These are phyloP conservation scores for Naegleria fowleri DNA, from an alignment of 208 protist genomes.

Conservation along the genomic window DNA sequence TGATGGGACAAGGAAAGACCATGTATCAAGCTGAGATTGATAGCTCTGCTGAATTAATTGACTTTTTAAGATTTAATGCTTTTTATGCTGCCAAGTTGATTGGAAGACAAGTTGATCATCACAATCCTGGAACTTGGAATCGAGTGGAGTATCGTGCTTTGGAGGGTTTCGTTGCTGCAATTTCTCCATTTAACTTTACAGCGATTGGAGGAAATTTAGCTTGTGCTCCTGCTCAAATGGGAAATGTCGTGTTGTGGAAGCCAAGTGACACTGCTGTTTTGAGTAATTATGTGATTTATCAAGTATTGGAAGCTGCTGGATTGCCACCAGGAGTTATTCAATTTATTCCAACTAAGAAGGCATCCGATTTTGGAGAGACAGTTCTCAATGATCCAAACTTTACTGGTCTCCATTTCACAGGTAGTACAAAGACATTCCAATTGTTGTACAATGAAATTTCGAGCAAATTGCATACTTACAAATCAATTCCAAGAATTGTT, in stretches of 20 bases:
- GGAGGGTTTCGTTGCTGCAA: constrained; percentile 88
- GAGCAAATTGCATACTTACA: constrained; percentile 73
- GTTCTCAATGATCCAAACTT: constrained; percentile 56
- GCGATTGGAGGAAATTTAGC: constrained; percentile 91
- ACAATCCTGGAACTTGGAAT: constrained; percentile 80
- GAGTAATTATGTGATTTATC: constrained; percentile 80
- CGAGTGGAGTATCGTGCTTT: constrained; percentile 85
- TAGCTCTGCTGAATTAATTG: constrained; percentile 79
- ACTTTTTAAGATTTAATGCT: constrained; percentile 91
- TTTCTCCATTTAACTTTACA: constrained; percentile 97
- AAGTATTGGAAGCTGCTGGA: constrained; percentile 87
- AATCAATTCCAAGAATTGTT: constrained; percentile 85
- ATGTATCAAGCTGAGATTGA: constrained; percentile 96
- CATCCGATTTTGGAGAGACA: constrained; percentile 40
- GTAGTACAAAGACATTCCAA: constrained; percentile 80
- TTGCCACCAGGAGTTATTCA: constrained; percentile 90
- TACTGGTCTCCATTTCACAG: constrained; percentile 89
- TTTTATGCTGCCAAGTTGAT: constrained; percentile 86
- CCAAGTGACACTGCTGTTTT: constrained; percentile 64
- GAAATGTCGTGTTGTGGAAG: constrained; percentile 93
- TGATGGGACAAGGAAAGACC: constrained; percentile 93
- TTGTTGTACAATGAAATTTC: constrained; percentile 84
- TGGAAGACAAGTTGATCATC: constrained; percentile 66
- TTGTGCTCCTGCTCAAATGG: constrained; percentile 88
- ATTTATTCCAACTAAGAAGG: constrained; percentile 64